Evolutionary conservation across 106 monocot species (phyloP).

Genomic region (Platanthera zijinensis): DNA sequence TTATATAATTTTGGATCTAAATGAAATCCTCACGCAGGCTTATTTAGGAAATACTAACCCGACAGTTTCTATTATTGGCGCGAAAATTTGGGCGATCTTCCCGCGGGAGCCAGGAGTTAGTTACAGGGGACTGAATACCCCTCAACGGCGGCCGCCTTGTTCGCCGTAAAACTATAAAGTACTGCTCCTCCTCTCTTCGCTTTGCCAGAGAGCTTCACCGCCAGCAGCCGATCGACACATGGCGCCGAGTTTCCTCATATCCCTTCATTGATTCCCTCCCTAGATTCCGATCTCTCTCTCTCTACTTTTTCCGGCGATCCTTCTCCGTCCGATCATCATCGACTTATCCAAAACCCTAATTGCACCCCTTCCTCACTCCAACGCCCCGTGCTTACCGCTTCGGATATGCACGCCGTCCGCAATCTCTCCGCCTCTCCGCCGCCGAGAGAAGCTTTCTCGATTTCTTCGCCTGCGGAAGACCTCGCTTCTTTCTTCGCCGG

Average conservation of each 20-base stretch:
- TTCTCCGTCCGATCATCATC: constrained; percentile 3
- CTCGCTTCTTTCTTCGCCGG: background rate
- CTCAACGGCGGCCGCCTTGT: too few relatives aligned
- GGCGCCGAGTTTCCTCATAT: background rate
- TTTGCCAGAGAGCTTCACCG: too few relatives aligned
- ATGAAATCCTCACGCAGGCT: too few relatives aligned
- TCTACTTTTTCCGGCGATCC: background rate
- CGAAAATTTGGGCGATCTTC: too few relatives aligned
- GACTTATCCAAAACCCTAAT: background rate
- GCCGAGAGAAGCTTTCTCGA: background rate
- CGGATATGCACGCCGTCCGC: background rate
- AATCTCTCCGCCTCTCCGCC: background rate
- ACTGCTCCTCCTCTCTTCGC: too few relatives aligned
- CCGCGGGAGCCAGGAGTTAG: too few relatives aligned
- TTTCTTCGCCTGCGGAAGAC: background rate
- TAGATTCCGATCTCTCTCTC: background rate
- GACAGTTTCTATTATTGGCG: too few relatives aligned
- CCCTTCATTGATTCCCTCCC: background rate
- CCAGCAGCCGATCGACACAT: too few relatives aligned
- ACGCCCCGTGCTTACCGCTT: background rate
- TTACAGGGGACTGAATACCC: too few relatives aligned
- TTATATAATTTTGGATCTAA: too few relatives aligned
- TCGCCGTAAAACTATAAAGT: too few relatives aligned
- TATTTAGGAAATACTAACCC: too few relatives aligned
- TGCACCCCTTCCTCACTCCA: background rate